Percentiles rank a stretch among this genome's conserved stretches.
phyloP scores from a whole-genome alignment of 441 rosid genomes.

The Pelargonium fulgidum region DNA sequence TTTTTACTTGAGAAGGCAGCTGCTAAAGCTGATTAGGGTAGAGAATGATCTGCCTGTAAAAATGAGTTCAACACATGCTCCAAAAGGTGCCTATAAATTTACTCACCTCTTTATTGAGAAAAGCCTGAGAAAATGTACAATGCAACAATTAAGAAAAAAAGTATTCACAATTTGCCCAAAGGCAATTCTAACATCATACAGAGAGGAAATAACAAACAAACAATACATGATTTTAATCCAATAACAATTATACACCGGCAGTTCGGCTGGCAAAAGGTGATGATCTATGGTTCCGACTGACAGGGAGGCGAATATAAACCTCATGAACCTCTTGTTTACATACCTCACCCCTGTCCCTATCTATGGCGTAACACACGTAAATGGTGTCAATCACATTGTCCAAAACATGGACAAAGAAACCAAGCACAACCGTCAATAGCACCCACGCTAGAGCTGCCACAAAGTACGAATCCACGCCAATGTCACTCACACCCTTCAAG shows the following conservation, averaged over 20 bases:
- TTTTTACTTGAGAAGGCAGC: too few relatives aligned
- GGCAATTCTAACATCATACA: constrained; percentile 28
- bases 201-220: constrained; percentile 17
- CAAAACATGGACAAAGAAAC: constrained; percentile 62
- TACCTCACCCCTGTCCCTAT: constrained; percentile 72
- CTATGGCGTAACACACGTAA: constrained; percentile 68
- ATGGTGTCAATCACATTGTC: constrained; percentile 75
- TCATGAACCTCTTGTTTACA: constrained; percentile 76
- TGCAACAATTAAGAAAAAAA: background rate
- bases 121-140: constrained; percentile 31
- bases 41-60: background rate
- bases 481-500: constrained; percentile 47
- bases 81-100: constrained; percentile 8
- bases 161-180: constrained; percentile 27
- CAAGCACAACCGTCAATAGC: constrained; percentile 46
- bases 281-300: constrained; percentile 49
- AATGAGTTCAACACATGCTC: background rate
- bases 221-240: constrained; percentile 5
- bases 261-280: constrained; percentile 26
- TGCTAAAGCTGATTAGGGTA: too few relatives aligned
- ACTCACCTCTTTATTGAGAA: constrained; percentile 27
- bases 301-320: constrained; percentile 63
- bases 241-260: constrained; percentile 28
- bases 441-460: constrained; percentile 59
- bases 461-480: constrained; percentile 48